A percentile compares a stretch with the other conserved stretches of the same genome.
Evolutionary conservation across 2,329 filamentous ascomycete species (phyloP).

Genomic region (Colletotrichum shisoi): DNA sequence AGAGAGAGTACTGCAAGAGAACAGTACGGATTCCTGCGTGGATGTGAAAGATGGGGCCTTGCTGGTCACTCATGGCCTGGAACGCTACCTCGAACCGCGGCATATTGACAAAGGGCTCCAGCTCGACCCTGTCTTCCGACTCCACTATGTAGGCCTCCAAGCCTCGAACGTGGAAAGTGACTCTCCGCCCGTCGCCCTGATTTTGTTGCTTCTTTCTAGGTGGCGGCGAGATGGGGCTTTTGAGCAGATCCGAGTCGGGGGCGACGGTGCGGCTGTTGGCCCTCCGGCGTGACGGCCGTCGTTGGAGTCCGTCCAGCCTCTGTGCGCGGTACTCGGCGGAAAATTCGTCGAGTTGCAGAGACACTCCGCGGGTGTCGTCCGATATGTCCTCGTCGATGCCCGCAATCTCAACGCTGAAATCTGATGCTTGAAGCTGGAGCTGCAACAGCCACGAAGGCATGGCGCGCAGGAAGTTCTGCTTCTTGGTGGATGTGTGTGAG

Average conservation of each 20-base stretch:
- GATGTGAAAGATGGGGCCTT: slow-evolving; percentile 87
- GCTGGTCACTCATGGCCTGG: slow-evolving; percentile 82
- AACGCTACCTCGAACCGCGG: slow-evolving; percentile 88
- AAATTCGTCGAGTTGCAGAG: slow-evolving; percentile 86
- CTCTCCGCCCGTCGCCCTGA: slow-evolving; percentile 77
- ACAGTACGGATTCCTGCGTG: slow-evolving; percentile 82
- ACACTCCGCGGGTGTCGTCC: slow-evolving; percentile 79
- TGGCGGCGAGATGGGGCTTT: slow-evolving; percentile 57
- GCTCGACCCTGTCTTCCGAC: slow-evolving; percentile 81
- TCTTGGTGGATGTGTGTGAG: slow-evolving; percentile 54
- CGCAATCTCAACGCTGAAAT: slow-evolving; percentile 89
- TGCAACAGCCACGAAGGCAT: slow-evolving; percentile 86
- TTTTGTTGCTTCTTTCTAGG: slow-evolving; percentile 62
- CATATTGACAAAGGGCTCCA: slow-evolving; percentile 84
- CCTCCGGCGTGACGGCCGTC: slow-evolving; percentile 70
- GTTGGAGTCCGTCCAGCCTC: slow-evolving; percentile 70
- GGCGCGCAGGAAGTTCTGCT: slow-evolving; percentile 75
- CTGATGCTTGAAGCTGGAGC: slow-evolving; percentile 83
- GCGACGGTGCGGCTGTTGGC: slow-evolving; percentile 76
- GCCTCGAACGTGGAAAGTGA: slow-evolving; percentile 81
- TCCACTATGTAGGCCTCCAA: slow-evolving; percentile 93
- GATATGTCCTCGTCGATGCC: slow-evolving; percentile 87
- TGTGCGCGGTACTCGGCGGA: slow-evolving; percentile 88
- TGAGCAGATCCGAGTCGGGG: slow-evolving; percentile 71
- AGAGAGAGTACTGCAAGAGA: slow-evolving; percentile 87